A percentile compares a stretch with the other conserved stretches of the same genome.
Conservation (phyloP, 768 basidiomycete genomes). For the Pisolithus sp. region DNA sequence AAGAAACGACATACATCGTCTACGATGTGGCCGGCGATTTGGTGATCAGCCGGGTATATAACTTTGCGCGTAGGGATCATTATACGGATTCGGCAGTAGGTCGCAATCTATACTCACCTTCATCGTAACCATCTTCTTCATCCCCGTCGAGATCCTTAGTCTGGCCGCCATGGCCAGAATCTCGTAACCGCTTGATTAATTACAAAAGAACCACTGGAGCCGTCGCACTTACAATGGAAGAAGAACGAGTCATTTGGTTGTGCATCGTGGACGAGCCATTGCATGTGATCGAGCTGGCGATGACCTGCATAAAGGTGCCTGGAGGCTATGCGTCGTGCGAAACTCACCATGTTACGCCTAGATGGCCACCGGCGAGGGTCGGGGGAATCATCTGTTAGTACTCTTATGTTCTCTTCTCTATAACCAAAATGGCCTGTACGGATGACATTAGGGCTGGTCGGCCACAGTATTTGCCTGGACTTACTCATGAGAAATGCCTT, state of each 20-base stretch:
- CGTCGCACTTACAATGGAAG: slow-evolving; percentile 65
- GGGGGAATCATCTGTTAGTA: slow-evolving; percentile 70
- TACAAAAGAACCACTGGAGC: neutral
- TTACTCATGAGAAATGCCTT: slow-evolving; percentile 66
- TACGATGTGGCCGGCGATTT: slow-evolving; percentile 68
- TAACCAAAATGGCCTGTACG: slow-evolving; percentile 47
- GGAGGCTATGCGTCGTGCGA: neutral
- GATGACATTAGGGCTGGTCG: neutral
- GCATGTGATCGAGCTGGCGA: slow-evolving; percentile 66
- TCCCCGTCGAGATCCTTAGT: slow-evolving; percentile 78
- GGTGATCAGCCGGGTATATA: slow-evolving; percentile 78
- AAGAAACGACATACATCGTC: slow-evolving; percentile 66
- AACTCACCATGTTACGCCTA: slow-evolving; percentile 68
- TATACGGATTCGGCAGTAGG: neutral
- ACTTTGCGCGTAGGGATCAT: slow-evolving; percentile 33
- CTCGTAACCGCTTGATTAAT: slow-evolving; percentile 29
- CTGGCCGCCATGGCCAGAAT: slow-evolving; percentile 94
- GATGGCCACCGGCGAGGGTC: slow-evolving; percentile 69
- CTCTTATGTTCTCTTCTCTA: slow-evolving; percentile 73
- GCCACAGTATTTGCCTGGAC: slow-evolving; percentile 14
- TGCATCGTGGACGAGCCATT: slow-evolving; percentile 85
- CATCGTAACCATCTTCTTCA: slow-evolving; percentile 79
- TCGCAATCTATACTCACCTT: slow-evolving; percentile 41
- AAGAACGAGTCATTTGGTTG: slow-evolving; percentile 80
- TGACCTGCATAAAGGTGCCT: neutral